Evolutionary conservation across 1,139 yeast genomes (phyloP).

Genomic region (Hansenula sp.): DNA sequence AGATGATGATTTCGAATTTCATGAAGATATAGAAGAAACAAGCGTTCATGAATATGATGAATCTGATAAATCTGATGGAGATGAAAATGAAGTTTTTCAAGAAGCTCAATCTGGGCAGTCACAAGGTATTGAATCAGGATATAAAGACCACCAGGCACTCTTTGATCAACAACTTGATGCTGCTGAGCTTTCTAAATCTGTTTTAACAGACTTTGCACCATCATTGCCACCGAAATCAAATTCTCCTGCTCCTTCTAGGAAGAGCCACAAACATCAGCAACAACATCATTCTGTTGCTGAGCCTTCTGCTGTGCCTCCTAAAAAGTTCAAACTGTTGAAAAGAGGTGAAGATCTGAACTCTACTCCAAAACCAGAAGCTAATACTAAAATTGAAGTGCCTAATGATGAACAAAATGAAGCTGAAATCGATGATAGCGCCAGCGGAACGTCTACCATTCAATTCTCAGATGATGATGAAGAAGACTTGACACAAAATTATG

Average conservation of each 20-base stretch:
- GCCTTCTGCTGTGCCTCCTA: slow-evolving; percentile 9
- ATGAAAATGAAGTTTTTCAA: slow-evolving; percentile 7
- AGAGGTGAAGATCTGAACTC: slow-evolving; percentile 27
- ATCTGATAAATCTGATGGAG: slow-evolving; percentile 5
- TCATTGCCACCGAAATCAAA: slow-evolving; percentile 18
- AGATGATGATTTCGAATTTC: slow-evolving; percentile 11
- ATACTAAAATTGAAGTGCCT: no score
- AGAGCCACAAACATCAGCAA: no score
- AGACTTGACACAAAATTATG: neutral
- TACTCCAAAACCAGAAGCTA: slow-evolving; percentile 4
- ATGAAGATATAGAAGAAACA: slow-evolving; percentile 3
- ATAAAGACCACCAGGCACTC: slow-evolving; percentile 9
- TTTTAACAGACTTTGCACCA: slow-evolving; percentile 32
- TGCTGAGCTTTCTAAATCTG: slow-evolving; percentile 11
- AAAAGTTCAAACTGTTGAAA: slow-evolving; percentile 26
- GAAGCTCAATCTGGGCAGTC: slow-evolving; percentile 7
- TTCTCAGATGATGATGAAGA: slow-evolving; percentile 9
- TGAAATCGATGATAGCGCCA: slow-evolving; percentile 1
- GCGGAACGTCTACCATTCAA: slow-evolving; percentile 9
- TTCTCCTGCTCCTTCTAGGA: no score
- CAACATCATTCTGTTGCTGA: no score
- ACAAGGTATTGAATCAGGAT: slow-evolving; percentile 11
- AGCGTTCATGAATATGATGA: neutral
- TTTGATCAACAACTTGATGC: slow-evolving; percentile 8
- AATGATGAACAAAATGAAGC: slow-evolving; percentile 1